Evolutionary conservation across 2,329 filamentous ascomycete species (phyloP).

Genomic region (Talaromyces sp.): DNA sequence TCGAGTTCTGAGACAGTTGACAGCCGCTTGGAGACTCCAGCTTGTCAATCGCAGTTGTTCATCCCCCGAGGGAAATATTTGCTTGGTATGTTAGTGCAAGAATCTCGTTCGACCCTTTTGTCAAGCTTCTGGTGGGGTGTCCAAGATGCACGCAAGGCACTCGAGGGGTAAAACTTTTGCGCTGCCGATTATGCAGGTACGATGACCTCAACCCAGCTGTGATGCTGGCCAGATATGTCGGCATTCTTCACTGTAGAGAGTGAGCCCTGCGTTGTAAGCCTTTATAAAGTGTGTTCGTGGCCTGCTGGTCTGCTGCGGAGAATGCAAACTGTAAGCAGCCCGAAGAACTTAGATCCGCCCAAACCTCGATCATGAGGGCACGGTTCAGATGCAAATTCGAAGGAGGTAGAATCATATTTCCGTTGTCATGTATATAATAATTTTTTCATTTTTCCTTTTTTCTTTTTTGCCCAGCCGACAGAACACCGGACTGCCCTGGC

Average conservation of each 20-base stretch:
- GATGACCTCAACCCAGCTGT: background rate
- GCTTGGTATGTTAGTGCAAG: background rate
- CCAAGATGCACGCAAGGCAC: slow-evolving; percentile 6
- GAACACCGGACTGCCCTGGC: background rate
- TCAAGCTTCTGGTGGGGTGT: slow-evolving; percentile 7
- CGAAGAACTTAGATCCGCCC: background rate
- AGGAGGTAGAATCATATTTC: too few relatives aligned
- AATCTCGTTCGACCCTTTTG: background rate
- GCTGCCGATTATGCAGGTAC: slow-evolving; percentile 18
- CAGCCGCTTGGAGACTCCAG: background rate
- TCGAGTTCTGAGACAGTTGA: background rate
- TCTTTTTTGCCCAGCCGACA: background rate
- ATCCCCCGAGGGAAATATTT: background rate
- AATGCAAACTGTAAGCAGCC: background rate
- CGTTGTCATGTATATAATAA: too few relatives aligned
- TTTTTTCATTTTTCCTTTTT: too few relatives aligned
- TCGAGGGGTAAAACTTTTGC: background rate
- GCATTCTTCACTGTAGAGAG: background rate
- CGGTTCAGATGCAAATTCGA: too few relatives aligned
- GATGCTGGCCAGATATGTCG: background rate
- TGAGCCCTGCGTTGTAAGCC: background rate
- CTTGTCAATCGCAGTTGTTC: background rate
- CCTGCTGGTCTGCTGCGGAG: background rate
- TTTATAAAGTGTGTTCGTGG: background rate
- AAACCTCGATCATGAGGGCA: background rate